A percentile compares a stretch with the other conserved stretches of the same genome.
Conservation (phyloP, 2,329 filamentous ascomycete species). For the Gyromitra esculenta region DNA sequence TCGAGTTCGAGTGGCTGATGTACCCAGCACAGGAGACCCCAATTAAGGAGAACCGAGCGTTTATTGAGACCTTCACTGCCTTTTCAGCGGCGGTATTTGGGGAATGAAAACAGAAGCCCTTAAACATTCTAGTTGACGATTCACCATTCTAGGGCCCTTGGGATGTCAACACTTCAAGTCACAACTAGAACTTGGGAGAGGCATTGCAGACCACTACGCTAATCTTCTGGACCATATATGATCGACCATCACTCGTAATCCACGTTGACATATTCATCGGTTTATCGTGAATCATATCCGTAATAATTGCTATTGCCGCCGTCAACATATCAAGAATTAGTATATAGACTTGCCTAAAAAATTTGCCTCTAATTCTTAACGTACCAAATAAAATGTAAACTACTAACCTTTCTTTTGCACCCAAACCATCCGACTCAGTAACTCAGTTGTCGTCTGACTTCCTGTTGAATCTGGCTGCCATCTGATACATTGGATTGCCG, state of each 20-base stretch:
- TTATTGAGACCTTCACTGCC: slow-evolving; percentile 82
- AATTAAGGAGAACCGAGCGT: slow-evolving; percentile 92
- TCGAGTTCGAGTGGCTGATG: slow-evolving; percentile 6
- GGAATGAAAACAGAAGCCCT: slow-evolving; percentile 87
- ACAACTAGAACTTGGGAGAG: neutral
- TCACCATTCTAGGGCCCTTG: slow-evolving; percentile 48
- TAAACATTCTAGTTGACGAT: slow-evolving; percentile 70
- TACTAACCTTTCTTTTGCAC: slow-evolving; percentile 73
- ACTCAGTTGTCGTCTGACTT: slow-evolving; percentile 87
- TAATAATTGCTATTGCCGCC: slow-evolving; percentile 65
- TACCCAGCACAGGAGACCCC: slow-evolving; percentile 79
- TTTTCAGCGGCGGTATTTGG: slow-evolving; percentile 70
- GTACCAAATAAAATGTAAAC: slow-evolving; percentile 43
- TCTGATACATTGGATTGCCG: slow-evolving; percentile 94
- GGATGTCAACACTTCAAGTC: slow-evolving; percentile 35
- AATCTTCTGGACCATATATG: slow-evolving; percentile 85
- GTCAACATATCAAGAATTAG: slow-evolving; percentile 9
- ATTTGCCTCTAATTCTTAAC: slow-evolving; percentile 35
- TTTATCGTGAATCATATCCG: slow-evolving; percentile 90
- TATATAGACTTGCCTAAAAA: neutral
- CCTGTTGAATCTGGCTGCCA: slow-evolving; percentile 87
- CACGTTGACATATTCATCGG: slow-evolving; percentile 96
- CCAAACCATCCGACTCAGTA: slow-evolving; percentile 87
- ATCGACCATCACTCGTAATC: slow-evolving; percentile 87
- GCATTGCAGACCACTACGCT: slow-evolving; percentile 42